Base-by-base conservation (phyloP, 164 flowering plant genomes). In the Houttuynia cordata region DNA sequence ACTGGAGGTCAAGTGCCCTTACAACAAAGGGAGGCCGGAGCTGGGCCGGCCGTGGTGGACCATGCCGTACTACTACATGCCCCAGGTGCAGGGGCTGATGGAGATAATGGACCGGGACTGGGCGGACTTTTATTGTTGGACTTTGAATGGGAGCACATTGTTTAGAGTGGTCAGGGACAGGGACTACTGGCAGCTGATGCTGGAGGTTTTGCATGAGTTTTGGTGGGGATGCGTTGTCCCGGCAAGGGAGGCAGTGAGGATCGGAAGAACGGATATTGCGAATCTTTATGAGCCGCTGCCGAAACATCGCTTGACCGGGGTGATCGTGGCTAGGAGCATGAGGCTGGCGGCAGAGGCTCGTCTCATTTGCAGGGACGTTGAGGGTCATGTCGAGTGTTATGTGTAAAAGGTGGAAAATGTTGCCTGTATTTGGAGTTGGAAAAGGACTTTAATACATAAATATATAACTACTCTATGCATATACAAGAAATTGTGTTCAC, bases 171-270 rank as follows among this genome's bases (percentile, higher is more conserved):
- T 17, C 23, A 75, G 96, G 64, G 84, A 81, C 0, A 87, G 83
- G 9, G 61, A 66, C 30, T 94, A 94, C 67, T 91, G 96, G 96
- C 70, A 79, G 21, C 61, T 91, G 64, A 85, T 94, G 7, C 84
- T 80, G 62, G 88, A 83, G 54, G 71, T 91, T 61, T 69, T 94
- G 25, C 66, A 73, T 12, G 99, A 94, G 63, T 94, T 94, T 70
- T 94, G 99, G 99, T 94, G 95, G 96, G 91, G 81, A 59, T 80
- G 83, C 63, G 97, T 94, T 39, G 63, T 94, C 53, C 97, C 99
- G 52, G 97, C 97, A 5, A 71, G 83, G 62, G 88, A 91, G 72
- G 87, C 91, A 21, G 49, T 88, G 59, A 15, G 67, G 59, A 53
- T 80, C 22, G 93, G 93, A 22, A 71, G 25, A 57, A 84, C 81